Evolutionary conservation across 2,329 filamentous ascomycete genomes (phyloP).

Genomic region (Chalara sp.): DNA sequence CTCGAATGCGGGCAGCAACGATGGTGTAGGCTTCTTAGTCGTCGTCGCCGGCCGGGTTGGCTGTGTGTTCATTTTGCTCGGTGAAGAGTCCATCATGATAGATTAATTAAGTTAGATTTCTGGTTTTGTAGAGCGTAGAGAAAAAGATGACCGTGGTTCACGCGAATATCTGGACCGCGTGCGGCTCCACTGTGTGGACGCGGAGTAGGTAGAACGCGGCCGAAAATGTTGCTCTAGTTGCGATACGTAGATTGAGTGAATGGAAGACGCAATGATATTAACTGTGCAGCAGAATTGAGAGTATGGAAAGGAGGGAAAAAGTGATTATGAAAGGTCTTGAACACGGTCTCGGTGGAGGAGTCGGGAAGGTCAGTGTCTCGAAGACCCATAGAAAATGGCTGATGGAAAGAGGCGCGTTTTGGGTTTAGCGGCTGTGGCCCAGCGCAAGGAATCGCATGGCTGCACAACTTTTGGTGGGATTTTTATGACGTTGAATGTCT

Average conservation of each 20-base stretch:
- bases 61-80: conserved; percentile 25
- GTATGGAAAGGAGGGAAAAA: conserved; percentile 7
- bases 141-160: conserved; percentile 7
- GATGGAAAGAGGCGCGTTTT: conserved; percentile 7
- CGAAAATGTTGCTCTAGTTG: not conserved
- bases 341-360: conserved; percentile 17
- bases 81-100: conserved; percentile 29
- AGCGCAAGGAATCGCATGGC: not conserved
- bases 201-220: not conserved
- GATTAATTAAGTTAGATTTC: conserved; percentile 10
- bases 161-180: conserved; percentile 11
- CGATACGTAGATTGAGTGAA: conserved; percentile 3
- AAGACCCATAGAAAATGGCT: not conserved
- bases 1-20: conserved; percentile 73
- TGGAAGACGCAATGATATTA: not conserved
- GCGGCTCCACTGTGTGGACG: not conserved
- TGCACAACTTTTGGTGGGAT: not conserved
- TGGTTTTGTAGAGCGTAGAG: not conserved
- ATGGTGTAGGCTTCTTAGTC: conserved; percentile 56
- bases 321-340: conserved; percentile 17
- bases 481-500: not conserved
- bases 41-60: conserved; percentile 25
- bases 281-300: conserved; percentile 4
- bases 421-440: not conserved
- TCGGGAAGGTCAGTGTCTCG: conserved; percentile 5